Base-by-base conservation (phyloP, 2,329 filamentous ascomycete genomes). In the Fusarium newnesense region DNA sequence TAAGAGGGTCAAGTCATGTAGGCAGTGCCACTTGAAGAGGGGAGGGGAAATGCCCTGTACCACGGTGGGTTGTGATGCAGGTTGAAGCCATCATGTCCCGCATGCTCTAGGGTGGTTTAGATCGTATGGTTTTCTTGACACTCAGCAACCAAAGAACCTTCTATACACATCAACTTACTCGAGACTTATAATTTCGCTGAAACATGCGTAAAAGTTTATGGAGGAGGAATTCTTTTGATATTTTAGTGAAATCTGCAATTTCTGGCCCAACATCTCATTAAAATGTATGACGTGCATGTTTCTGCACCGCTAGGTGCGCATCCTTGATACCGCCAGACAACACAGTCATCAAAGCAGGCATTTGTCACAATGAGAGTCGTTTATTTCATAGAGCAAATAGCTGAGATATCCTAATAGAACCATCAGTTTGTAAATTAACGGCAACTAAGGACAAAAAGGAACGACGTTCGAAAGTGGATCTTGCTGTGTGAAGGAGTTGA, bases 381-480 rank as follows among this genome's bases (percentile, higher is more conserved):
- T 40, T 40, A 24, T 10, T 19, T 7, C n/a, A 7, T 18, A n/a
- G 30, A 24, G 16, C 5, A 24, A 9, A 50, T 10, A 50, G 16
- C 30, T 5, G 21, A 34, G 30, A 24, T 34, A 34, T 24, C 30
- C 0, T 9, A 50, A 5, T 32, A 8, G 19, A 32, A 21, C 9
- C 11, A 26, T 11, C 11, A 28, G n/a, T 18, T 13, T 52, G 13
- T 28, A n/a, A 58, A 11, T 37, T 19, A 37, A 21, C 15, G 19
- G 21, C 10, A 49, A 26, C 21, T 12, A 24, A 34, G 24, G 24
- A 39, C 18, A 28, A 37, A 34, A 26, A 58, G 24, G 39, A 40
- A 69, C 44, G 43, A 69, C 19, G 57, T 59, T 50, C 26, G 44
- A 52, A 34, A 47, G 43, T 58, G 66, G 67, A 69, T 52, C 50